A percentile compares a stretch with the other conserved stretches of the same genome.
Conservation (phyloP, 495 filamentous ascomycete genomes). For the Astrothelium macrocarpum region DNA sequence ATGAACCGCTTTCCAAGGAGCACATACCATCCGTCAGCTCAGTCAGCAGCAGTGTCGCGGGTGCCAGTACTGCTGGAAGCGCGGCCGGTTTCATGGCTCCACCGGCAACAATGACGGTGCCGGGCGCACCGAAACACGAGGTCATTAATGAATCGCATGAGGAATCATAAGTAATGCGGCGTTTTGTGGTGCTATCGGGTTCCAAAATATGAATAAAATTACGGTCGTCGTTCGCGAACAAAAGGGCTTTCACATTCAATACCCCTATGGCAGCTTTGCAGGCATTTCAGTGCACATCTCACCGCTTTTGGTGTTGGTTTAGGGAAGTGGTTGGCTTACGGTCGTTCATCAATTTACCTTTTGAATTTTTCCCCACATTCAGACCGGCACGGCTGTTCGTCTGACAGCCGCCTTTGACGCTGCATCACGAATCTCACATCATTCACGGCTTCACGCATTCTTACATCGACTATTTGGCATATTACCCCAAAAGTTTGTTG, state of each 20-base stretch:
- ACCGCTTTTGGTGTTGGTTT: background rate
- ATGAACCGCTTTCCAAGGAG: constrained; percentile 51
- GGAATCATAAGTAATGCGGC: background rate
- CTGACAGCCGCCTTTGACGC: constrained; percentile 4
- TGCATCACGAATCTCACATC: constrained; percentile 4
- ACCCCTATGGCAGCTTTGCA: background rate
- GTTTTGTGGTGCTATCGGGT: background rate
- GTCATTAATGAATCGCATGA: constrained; percentile 7
- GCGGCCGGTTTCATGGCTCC: background rate
- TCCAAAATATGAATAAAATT: background rate
- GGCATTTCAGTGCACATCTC: constrained; percentile 2
- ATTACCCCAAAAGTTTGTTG: background rate
- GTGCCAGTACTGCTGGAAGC: background rate
- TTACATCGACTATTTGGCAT: background rate
- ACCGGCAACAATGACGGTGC: constrained; percentile 3
- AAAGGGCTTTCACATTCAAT: background rate
- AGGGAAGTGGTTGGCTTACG: background rate
- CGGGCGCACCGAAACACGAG: background rate
- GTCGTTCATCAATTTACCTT: background rate
- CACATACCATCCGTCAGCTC: constrained; percentile 9
- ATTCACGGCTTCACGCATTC: background rate
- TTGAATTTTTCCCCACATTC: background rate
- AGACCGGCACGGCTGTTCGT: background rate
- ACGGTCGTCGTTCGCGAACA: background rate
- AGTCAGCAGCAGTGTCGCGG: constrained; percentile 3